Percentiles rank a stretch among this genome's conserved stretches.
These are phyloP conservation scores for Boletus barrowsii DNA, from an alignment of 768 basidiomycete species.

Conservation along the genomic window DNA sequence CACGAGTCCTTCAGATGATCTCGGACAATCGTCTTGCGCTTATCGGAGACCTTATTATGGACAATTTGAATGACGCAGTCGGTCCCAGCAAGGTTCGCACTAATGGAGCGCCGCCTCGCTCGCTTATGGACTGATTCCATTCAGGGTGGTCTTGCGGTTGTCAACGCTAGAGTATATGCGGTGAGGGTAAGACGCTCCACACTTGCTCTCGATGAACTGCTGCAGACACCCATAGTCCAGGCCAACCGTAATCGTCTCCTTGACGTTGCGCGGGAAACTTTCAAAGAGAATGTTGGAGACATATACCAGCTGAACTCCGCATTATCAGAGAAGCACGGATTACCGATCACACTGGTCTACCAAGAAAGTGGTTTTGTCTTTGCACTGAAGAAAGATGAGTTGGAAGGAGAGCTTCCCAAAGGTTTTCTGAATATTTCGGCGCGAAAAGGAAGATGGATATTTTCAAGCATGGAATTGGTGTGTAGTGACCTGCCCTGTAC, in stretches of 20 bases:
- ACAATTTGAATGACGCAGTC: constrained; percentile 72
- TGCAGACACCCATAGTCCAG: constrained; percentile 27
- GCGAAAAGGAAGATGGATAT: constrained; percentile 69
- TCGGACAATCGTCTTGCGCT: constrained; percentile 65
- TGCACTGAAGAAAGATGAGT: constrained; percentile 55
- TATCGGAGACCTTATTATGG: constrained; percentile 58
- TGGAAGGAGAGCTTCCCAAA: constrained; percentile 54
- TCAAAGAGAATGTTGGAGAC: constrained; percentile 89
- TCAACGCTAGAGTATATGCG: constrained; percentile 85
- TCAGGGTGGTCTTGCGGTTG: constrained; percentile 68
- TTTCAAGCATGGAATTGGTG: constrained; percentile 82
- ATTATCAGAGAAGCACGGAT: constrained; percentile 57
- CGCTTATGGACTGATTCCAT: background rate
- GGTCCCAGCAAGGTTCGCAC: constrained; percentile 53
- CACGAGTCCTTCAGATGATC: constrained; percentile 51
- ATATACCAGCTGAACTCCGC: constrained; percentile 66
- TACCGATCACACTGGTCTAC: constrained; percentile 67
- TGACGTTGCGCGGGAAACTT: constrained; percentile 93
- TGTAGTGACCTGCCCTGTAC: constrained; percentile 18
- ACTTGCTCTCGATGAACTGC: background rate
- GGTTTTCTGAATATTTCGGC: constrained; percentile 67
- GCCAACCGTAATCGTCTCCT: constrained; percentile 80
- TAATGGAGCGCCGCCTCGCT: background rate
- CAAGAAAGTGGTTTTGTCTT: constrained; percentile 76
- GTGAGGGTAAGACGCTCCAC: constrained; percentile 50